These are phyloP conservation scores for Hevea brasiliensis DNA, from an alignment of 345 rosid genomes.

Conservation along the genomic window DNA sequence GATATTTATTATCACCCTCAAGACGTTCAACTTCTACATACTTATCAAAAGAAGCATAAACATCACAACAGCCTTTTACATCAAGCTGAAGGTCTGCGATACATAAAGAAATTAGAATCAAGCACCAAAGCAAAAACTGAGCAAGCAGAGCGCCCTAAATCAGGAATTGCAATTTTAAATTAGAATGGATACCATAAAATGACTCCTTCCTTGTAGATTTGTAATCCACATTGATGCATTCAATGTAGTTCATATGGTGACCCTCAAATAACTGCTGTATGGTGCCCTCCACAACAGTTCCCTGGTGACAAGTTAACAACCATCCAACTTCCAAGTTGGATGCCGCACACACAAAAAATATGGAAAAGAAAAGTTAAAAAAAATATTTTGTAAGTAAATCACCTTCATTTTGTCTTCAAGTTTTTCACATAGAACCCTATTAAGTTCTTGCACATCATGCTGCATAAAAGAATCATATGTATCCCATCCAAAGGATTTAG, in stretches of 20 bases:
- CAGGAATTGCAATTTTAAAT: no score
- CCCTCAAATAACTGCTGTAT: conserved; percentile 60
- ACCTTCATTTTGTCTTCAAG: conserved; percentile 99
- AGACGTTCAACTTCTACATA: conserved; percentile 96
- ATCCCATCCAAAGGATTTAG: conserved; percentile 86
- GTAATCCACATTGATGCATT: conserved; percentile 94
- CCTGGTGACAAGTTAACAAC: conserved; percentile 32
- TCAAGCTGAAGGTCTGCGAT: conserved; percentile 91
- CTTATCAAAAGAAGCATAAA: conserved; percentile 95
- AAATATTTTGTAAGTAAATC: background rate
- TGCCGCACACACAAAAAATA: no score
- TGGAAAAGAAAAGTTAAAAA: no score
- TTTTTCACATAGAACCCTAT: conserved; percentile 91
- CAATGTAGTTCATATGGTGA: conserved; percentile 85
- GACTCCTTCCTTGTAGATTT: conserved; percentile 96
- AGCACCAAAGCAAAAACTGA: no score
- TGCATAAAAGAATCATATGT: conserved; percentile 98
- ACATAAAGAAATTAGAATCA: background rate
- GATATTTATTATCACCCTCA: conserved; percentile 96
- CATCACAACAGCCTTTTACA: conserved; percentile 97
- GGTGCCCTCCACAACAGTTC: conserved; percentile 61
- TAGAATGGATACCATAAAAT: conserved; percentile 69
- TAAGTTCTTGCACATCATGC: conserved; percentile 99
- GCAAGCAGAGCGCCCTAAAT: background rate
- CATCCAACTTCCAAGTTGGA: background rate